Conservation (phyloP, 169 alveolate genomes). For the Plasmodium knowlesi region DNA sequence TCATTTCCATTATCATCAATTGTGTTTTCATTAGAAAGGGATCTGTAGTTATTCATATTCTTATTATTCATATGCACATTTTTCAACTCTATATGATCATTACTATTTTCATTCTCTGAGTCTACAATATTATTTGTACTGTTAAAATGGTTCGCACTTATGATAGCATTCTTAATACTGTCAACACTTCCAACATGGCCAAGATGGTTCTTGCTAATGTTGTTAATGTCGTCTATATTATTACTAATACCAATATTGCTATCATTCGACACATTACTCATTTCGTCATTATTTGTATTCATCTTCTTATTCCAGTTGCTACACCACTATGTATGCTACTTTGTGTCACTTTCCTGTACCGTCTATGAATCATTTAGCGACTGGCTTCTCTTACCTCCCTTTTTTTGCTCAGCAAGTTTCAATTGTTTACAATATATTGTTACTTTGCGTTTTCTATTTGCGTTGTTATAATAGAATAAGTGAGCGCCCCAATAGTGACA, state of each 20-base stretch:
- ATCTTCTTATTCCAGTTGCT: not conserved
- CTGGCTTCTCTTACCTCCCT: not conserved
- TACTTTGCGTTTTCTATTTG: not conserved
- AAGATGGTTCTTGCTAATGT: not conserved
- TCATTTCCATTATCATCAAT: conserved; percentile 61
- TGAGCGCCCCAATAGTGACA: not conserved
- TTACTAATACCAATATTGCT: not conserved
- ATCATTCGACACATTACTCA: not conserved
- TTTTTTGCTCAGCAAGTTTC: not conserved
- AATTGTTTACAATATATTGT: not conserved
- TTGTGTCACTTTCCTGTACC: not conserved
- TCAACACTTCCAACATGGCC: not conserved
- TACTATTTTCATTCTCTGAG: not conserved
- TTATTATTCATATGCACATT: not conserved
- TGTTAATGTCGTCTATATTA: not conserved
- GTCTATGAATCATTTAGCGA: not conserved
- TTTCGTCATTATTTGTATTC: not conserved
- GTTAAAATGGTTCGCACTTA: not conserved
- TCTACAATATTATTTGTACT: not conserved
- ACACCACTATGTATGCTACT: not conserved
- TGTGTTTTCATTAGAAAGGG: conserved; percentile 47
- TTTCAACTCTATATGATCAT: not conserved
- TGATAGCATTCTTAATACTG: not conserved
- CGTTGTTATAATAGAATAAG: not conserved
- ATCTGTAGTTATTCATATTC: conserved; percentile 24